Evolutionary conservation across 176 grass and related monocot species (phyloP), one percentile per base, ranked within the genome.

Genomic region (Tuctoria greenei): DNA sequence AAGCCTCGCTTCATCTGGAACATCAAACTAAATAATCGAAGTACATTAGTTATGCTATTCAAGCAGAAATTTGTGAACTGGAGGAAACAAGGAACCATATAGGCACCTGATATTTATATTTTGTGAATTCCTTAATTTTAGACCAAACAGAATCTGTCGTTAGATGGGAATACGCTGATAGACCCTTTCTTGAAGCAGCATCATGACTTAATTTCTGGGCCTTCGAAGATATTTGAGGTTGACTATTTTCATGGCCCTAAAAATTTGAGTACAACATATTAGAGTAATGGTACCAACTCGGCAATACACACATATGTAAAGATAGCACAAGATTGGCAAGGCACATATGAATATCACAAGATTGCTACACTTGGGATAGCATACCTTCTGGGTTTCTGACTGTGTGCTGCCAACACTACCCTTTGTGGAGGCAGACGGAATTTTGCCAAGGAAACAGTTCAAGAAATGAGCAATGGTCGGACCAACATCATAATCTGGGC

Each of bases 71-170:
- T 69, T 26, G 34, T 67, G 41, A 86, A 71, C 4, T 28, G n/a
- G 74, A 58, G 56, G 34, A 70, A 77, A 37, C 44, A 59, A 73
- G 38, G 20, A 82, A 26, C 59, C 2, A 8, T 59, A 27, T 28
- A 20, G 46, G 12, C 82, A 99, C 92, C 96, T 92, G 70, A 81
- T 99, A 99, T 89, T 99, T 99, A 69, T 79, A 81, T 81, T 79
- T 86, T 59, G 92, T 87, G 7, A 99, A 99, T 55, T 99, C 89
- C 70, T 64, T 82, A 74, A 99, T 92, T 50, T 64, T 76, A 18
- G 71, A 86, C 96, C 96, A 99, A 84, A 90, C 63, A 72, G 65
- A 61, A 26, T 95, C 89, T 50, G 96, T 87, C 15, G 89, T 92
- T 74, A 88, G 82, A 82, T 71, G 81, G 2, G 61, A 77, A 90